Conservation (phyloP, 345 rosid species). For the Psidium friedrichsthalianum region DNA sequence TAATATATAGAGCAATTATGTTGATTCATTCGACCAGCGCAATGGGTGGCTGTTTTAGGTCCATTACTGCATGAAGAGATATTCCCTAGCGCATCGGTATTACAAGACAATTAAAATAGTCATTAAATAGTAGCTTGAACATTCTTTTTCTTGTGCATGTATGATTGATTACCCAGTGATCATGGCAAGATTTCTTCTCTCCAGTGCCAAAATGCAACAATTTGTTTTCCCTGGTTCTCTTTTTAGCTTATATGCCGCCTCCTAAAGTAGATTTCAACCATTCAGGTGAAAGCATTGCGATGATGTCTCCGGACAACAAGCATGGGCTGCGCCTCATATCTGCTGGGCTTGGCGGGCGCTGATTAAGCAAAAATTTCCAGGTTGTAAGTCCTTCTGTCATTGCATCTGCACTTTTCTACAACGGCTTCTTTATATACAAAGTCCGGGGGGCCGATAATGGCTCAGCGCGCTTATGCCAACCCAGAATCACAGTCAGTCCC, state of each 20-base stretch:
- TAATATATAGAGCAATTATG: background rate
- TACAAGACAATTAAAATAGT: background rate
- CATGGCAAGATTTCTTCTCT: background rate
- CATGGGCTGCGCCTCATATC: slow-evolving; percentile 99
- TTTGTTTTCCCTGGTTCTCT: background rate
- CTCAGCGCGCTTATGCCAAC: slow-evolving; percentile 55
- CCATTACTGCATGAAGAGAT: background rate
- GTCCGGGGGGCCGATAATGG: slow-evolving; percentile 71
- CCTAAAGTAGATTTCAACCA: background rate
- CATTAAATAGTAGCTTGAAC: background rate
- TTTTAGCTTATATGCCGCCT: background rate
- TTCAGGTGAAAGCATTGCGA: slow-evolving; percentile 80
- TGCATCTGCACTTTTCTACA: slow-evolving; percentile 89
- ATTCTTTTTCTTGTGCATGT: background rate
- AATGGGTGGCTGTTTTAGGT: background rate
- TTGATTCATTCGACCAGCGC: background rate
- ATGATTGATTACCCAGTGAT: background rate
- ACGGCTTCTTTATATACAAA: slow-evolving; percentile 56
- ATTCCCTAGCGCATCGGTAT: background rate
- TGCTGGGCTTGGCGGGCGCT: slow-evolving; percentile 93
- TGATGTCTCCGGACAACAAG: slow-evolving; percentile 93
- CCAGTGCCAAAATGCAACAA: background rate
- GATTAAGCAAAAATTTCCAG: slow-evolving; percentile 65
- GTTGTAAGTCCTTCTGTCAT: slow-evolving; percentile 77
- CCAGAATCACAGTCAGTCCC: no score